Evolutionary conservation across 306 rosid species (phyloP).

Genomic region (Cucurbita moschata): DNA sequence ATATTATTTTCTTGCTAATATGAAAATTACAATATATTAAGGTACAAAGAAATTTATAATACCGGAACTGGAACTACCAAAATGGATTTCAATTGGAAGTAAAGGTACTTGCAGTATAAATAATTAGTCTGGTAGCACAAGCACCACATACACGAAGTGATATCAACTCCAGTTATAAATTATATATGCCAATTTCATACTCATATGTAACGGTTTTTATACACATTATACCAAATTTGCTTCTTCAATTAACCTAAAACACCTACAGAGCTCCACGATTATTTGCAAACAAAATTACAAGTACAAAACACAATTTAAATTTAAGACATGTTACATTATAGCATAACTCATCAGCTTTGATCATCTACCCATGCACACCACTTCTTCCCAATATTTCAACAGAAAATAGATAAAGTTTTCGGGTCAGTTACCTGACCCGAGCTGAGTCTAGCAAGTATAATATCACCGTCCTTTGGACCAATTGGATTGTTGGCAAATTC

Average conservation of each 20-base stretch:
- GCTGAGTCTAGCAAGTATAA: slow-evolving; percentile 63
- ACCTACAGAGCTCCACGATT: neutral
- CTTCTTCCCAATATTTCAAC: neutral
- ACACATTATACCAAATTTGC: neutral
- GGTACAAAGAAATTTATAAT: neutral
- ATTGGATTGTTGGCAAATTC: slow-evolving; percentile 44
- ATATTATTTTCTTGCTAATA: neutral
- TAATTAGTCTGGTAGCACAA: neutral
- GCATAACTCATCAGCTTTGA: neutral
- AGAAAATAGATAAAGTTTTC: neutral
- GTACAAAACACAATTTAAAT: neutral
- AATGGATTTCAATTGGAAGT: neutral
- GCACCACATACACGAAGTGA: neutral
- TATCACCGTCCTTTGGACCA: slow-evolving; percentile 31
- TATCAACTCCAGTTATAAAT: neutral
- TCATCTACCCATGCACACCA: neutral
- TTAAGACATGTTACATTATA: neutral
- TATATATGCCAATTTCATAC: neutral
- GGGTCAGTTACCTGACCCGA: slow-evolving; percentile 61
- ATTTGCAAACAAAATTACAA: neutral
- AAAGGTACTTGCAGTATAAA: neutral
- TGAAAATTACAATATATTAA: neutral
- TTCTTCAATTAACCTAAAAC: neutral
- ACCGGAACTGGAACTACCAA: neutral
- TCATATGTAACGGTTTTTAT: neutral